phyloP scores from a whole-genome alignment of 441 rosid genomes.

The Francoa sonchifolia region DNA sequence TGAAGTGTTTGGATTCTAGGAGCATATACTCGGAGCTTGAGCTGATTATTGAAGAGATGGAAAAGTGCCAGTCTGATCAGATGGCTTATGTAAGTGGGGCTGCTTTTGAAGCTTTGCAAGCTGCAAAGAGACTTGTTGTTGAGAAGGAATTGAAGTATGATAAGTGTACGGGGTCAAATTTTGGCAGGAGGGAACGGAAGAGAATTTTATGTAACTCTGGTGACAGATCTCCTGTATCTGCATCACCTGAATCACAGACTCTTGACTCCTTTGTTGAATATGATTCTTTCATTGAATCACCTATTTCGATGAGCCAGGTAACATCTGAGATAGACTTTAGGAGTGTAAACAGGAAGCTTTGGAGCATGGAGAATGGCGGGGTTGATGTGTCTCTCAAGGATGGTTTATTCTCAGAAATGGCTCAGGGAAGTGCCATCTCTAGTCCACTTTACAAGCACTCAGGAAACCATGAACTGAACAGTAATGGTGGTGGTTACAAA shows the following conservation, averaged over 20 bases:
- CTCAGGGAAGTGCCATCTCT: constrained; percentile 26
- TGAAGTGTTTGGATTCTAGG: constrained; percentile 81
- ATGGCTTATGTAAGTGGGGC: constrained; percentile 74
- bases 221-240: constrained; percentile 34
- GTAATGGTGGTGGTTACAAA: constrained; percentile 21
- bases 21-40: constrained; percentile 64
- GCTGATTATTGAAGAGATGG: constrained; percentile 63
- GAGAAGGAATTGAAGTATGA: constrained; percentile 41
- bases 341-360: constrained; percentile 59
- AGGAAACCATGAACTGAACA: constrained; percentile 26
- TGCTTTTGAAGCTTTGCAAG: constrained; percentile 72
- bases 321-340: constrained; percentile 29
- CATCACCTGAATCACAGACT: constrained; percentile 76
- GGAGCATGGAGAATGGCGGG: constrained; percentile 53
- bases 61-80: constrained; percentile 59
- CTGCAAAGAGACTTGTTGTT: constrained; percentile 45
- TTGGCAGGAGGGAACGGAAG: constrained; percentile 34
- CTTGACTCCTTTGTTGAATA: constrained; percentile 50
- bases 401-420: constrained; percentile 54
- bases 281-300: constrained; percentile 63
- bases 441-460: constrained; percentile 24
- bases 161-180: constrained; percentile 62
- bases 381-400: constrained; percentile 80
- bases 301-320: constrained; percentile 37
- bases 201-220: constrained; percentile 19